Evolutionary conservation across 2,329 filamentous ascomycete species (phyloP), one percentile per base, ranked within the genome.

Genomic region (Pseudocercospora eumusae): DNA sequence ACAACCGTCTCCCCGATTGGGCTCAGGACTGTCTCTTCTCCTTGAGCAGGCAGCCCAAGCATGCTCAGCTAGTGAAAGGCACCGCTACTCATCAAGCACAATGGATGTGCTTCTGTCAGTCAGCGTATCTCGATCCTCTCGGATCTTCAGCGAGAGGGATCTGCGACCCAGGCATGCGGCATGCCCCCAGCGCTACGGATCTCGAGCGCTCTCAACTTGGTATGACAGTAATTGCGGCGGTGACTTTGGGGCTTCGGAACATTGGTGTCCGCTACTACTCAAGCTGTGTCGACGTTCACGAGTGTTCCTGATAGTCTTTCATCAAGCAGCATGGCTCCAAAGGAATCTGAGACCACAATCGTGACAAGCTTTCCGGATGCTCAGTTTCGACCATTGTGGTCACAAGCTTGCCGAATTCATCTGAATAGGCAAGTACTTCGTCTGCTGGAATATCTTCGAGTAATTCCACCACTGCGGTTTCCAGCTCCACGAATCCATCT

Each of bases 101-200:
- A 44, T 91, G 85, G 55, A 79, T 81, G 28, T 96, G 91, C 77
- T 92, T 96, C 78, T 96, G 91, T 78, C 78, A 81, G 68, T 86
- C 88, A 56, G 65, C 80, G 13, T 78, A 82, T 20, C 81, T 93
- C 1, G 77, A 81, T 3, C 74, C 81, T 8, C 86, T 92, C 59
- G 83, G 84, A 31, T 82, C 80, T 31, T 80, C 82, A 0, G 62
- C 63, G 2, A 57, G 18, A 2, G 69, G 2, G 2, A 82, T 90
- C 10, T 93, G 91, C 76, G 83, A 86, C 62, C 62, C 69, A 76
- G 70, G 76, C 80, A 11, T 77, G 75, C n/a, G n/a, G n/a, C n/a
- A n/a, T n/a, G n/a, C n/a, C 5, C 65, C 69, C 13, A 74, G 79
- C 21, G 10, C 8, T 11, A 11, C 28, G 10, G 33, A 40, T 40